phyloP scores from a whole-genome alignment of 2,329 filamentous ascomycete species.

The Pseudopithomyces maydicus region DNA sequence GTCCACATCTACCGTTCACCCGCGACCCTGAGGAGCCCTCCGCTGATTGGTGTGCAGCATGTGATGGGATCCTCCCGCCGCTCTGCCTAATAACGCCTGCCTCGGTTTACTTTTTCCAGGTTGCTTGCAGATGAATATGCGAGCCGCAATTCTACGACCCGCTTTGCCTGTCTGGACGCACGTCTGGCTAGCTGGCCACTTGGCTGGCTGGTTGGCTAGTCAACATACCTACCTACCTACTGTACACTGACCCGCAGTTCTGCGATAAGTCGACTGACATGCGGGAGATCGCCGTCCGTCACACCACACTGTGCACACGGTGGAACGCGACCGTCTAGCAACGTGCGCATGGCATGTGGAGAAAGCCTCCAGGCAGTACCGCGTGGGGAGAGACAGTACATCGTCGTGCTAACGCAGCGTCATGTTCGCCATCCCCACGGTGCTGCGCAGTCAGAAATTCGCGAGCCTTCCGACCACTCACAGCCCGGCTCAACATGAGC shows the following conservation, averaged over 20 bases:
- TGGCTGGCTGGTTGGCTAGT: too few species aligned
- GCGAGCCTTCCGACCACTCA: background rate
- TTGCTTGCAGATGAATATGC: background rate
- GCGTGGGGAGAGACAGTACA: background rate
- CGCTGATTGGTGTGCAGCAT: background rate
- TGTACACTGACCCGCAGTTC: background rate
- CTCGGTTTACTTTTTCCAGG: background rate
- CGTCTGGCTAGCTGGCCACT: background rate
- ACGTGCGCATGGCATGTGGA: background rate
- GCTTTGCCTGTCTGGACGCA: background rate
- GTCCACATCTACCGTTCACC: background rate
- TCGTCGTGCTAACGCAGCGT: background rate
- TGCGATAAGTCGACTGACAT: background rate
- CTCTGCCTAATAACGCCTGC: background rate
- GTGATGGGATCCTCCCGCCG: background rate
- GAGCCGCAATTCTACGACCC: background rate
- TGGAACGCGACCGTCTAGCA: slow-evolving; percentile 1
- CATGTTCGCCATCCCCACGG: background rate
- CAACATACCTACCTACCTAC: too few species aligned
- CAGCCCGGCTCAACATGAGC: background rate
- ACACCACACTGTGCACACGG: background rate
- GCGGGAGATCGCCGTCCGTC: background rate
- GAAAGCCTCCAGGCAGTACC: background rate
- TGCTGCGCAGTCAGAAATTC: slow-evolving; percentile 1
- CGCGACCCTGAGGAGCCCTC: background rate